A percentile compares a stretch with the other conserved stretches of the same genome.
These are phyloP conservation scores for Chaetomium fimeti DNA, from an alignment of 495 filamentous ascomycete genomes.

Conservation along the genomic window DNA sequence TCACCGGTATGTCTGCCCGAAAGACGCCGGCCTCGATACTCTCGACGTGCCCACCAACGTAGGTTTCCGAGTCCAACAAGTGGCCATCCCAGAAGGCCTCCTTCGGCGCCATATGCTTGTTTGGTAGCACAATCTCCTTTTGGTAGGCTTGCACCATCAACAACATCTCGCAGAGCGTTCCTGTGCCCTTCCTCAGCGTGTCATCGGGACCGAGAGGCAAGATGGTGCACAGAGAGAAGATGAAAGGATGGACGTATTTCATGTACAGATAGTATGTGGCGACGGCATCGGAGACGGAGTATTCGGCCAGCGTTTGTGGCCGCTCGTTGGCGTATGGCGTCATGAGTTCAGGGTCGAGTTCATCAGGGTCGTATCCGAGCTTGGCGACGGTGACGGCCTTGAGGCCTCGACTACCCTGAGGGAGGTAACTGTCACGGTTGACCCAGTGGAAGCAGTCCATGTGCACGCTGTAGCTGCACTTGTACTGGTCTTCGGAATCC, in stretches of 20 bases:
- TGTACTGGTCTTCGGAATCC: constrained; percentile 92
- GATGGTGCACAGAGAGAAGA: constrained; percentile 97
- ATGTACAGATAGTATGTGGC: constrained; percentile 99
- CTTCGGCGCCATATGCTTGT: constrained; percentile 88
- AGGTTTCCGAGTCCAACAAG: constrained; percentile 92
- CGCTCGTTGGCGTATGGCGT: constrained; percentile 88
- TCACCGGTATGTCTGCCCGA: constrained; percentile 87
- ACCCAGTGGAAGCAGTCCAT: constrained; percentile 99
- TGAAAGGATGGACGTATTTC: constrained; percentile 99
- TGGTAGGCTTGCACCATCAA: constrained; percentile 98
- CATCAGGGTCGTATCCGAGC: constrained; percentile 96
- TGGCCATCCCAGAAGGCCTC: constrained; percentile 98
- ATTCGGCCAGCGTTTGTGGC: constrained; percentile 91
- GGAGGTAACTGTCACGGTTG: constrained; percentile 96
- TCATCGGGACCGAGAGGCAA: constrained; percentile 91
- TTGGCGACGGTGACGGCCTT: constrained; percentile 98
- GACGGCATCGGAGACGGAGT: constrained; percentile 98
- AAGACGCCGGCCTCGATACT: constrained; percentile 99
- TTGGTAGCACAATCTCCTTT: constrained; percentile 87
- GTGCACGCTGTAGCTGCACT: constrained; percentile 90
- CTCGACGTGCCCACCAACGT: constrained; percentile 97
- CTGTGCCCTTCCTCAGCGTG: constrained; percentile 89
- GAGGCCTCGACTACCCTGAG: constrained; percentile 93
- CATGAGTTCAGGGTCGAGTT: constrained; percentile 97
- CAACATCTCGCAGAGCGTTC: constrained; percentile 97